Percentiles rank a stretch among this genome's conserved stretches.
Evolutionary conservation across 1,139 yeast species (phyloP).

Genomic region (Debaryomyces sp.): DNA sequence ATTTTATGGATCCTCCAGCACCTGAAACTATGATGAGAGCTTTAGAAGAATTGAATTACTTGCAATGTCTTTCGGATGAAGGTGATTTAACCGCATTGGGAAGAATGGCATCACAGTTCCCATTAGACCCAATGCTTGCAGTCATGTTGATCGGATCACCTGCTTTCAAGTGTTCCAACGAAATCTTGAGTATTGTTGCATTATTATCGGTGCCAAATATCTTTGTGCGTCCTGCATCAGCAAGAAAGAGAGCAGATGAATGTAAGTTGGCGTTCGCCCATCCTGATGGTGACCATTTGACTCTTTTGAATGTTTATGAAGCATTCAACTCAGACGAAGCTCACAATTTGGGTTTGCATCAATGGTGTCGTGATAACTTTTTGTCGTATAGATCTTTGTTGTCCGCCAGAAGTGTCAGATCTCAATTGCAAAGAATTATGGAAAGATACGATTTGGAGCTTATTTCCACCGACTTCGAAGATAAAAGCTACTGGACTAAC

Average conservation of each 20-base stretch:
- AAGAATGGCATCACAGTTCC: constrained; percentile 87
- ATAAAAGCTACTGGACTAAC: constrained; percentile 67
- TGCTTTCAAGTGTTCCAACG: constrained; percentile 84
- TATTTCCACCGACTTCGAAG: constrained; percentile 69
- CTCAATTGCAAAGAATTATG: constrained; percentile 84
- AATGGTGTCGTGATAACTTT: constrained; percentile 94
- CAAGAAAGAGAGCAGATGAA: constrained; percentile 90
- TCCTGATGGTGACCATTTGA: constrained; percentile 93
- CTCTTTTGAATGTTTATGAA: constrained; percentile 84
- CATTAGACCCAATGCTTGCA: constrained; percentile 93
- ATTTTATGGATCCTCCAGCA: constrained; percentile 99
- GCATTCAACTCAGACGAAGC: constrained; percentile 81
- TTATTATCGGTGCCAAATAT: constrained; percentile 90
- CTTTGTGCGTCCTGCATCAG: constrained; percentile 90
- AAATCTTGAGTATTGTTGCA: constrained; percentile 85
- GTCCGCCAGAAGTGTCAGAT: constrained; percentile 83
- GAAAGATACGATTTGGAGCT: constrained; percentile 75
- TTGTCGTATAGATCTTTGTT: constrained; percentile 79
- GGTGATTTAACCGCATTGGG: constrained; percentile 91
- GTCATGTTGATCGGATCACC: constrained; percentile 90
- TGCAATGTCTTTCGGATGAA: constrained; percentile 88
- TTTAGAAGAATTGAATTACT: constrained; percentile 87
- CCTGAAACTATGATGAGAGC: constrained; percentile 99
- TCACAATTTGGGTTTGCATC: constrained; percentile 55
- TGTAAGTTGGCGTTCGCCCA: constrained; percentile 87